These are phyloP conservation scores for Zygnema circumcarinatum DNA, from an alignment of 139 green algal species.

Conservation along the genomic window DNA sequence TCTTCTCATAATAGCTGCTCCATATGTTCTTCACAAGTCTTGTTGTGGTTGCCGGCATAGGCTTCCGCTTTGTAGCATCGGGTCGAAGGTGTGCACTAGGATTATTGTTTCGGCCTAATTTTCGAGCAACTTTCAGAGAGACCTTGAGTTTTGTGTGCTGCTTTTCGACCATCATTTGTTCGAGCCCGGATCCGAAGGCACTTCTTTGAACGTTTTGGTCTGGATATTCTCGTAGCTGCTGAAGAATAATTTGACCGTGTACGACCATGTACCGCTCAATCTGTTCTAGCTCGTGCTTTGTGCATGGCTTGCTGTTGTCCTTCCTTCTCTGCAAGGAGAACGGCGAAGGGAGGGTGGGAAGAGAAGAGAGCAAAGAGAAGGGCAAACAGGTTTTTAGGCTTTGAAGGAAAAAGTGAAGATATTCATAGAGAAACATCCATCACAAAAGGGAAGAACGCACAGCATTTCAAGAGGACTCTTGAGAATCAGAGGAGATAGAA, in stretches of 20 bases:
- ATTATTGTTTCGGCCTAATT: constrained; percentile 38
- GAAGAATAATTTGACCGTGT: constrained; percentile 94
- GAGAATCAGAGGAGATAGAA: too few species aligned
- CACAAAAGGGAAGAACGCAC: too few species aligned
- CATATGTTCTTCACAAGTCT: constrained; percentile 85
- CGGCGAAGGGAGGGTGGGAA: too few species aligned
- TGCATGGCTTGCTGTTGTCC: not conserved
- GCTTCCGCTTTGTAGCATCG: constrained; percentile 72
- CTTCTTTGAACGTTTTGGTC: constrained; percentile 70
- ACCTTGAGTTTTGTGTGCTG: constrained; percentile 86
- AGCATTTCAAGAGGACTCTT: too few species aligned
- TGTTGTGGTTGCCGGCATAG: constrained; percentile 95
- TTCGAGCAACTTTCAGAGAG: constrained; percentile 16
- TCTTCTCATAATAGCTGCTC: constrained; percentile 73
- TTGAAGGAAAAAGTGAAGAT: too few species aligned
- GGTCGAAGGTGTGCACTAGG: constrained; percentile 36
- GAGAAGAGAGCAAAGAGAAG: too few species aligned
- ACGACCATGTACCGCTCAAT: constrained; percentile 91
- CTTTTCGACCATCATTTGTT: constrained; percentile 72
- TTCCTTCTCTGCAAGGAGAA: constrained; percentile 2
- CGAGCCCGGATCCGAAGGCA: constrained; percentile 78
- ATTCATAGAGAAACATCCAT: too few species aligned
- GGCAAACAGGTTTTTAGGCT: too few species aligned
- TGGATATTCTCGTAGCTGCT: constrained; percentile 83
- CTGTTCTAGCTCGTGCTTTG: not conserved